Evolutionary conservation across 305 asterid genomes (phyloP).

Genomic region (Andrographis paniculata): DNA sequence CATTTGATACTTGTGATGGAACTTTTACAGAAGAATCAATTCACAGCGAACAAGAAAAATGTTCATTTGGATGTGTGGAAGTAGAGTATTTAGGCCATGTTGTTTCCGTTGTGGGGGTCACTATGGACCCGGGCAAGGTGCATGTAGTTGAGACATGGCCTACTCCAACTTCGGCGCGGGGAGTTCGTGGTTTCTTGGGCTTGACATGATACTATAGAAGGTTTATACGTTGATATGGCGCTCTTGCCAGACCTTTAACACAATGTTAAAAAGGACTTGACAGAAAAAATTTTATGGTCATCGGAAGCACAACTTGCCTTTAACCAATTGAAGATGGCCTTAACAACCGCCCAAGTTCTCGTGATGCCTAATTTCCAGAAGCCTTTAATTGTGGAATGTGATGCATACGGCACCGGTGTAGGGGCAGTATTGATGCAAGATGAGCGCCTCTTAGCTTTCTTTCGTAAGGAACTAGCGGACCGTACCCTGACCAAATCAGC

Average conservation of each 20-base stretch:
- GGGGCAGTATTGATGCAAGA: conserved; percentile 9
- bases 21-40: not conserved
- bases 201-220: not conserved
- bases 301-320: not conserved
- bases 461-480: not conserved
- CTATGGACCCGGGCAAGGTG: not conserved
- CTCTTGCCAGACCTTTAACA: not conserved
- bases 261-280: not conserved
- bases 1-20: not conserved
- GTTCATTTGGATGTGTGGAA: not conserved
- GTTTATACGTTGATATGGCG: not conserved
- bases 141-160: not conserved
- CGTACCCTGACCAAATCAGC: not conserved
- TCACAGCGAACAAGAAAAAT: not conserved
- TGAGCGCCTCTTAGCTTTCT: not conserved
- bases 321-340: not conserved
- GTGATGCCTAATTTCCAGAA: conserved; percentile 1
- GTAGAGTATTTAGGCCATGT: conserved; percentile 1
- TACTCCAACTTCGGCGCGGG: not conserved
- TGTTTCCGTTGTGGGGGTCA: not conserved
- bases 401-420: conserved; percentile 1
- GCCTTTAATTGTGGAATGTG: conserved; percentile 2
- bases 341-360: not conserved
- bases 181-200: not conserved
- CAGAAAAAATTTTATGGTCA: not conserved